A percentile compares a stretch with the other conserved stretches of the same genome.
phyloP scores from a whole-genome alignment of 108 stramenopile genomes.

The Nitzschia palea region DNA sequence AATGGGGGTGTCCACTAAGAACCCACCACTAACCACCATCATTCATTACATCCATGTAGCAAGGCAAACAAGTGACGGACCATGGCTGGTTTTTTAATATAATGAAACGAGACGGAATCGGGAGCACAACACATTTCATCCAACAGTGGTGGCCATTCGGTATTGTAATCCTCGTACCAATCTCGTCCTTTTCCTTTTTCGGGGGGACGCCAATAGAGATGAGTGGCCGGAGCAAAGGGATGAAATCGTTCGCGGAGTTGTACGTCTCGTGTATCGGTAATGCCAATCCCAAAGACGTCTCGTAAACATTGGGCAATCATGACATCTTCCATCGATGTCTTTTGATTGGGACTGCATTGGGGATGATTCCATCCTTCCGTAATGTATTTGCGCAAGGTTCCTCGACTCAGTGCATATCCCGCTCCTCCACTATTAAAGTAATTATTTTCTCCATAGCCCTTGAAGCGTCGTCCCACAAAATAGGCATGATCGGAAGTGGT shows the following conservation, averaged over 20 bases:
- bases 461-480: slow-evolving; percentile 79
- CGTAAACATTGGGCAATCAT: slow-evolving; percentile 71
- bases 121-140: slow-evolving; percentile 85
- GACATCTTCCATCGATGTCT: slow-evolving; percentile 83
- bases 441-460: slow-evolving; percentile 41
- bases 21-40: too few species aligned
- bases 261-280: slow-evolving; percentile 46
- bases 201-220: slow-evolving; percentile 25
- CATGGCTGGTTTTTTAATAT: slow-evolving; percentile 81
- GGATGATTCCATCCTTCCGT: slow-evolving; percentile 31
- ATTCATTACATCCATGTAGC: slow-evolving; percentile 42
- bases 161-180: slow-evolving; percentile 73
- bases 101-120: slow-evolving; percentile 90
- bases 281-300: slow-evolving; percentile 37
- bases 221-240: slow-evolving; percentile 26
- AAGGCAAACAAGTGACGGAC: slow-evolving; percentile 68
- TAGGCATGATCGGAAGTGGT: slow-evolving; percentile 46
- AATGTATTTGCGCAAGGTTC: slow-evolving; percentile 61
- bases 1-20: too few species aligned
- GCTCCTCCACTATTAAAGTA: slow-evolving; percentile 91
- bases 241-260: slow-evolving; percentile 40
- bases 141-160: slow-evolving; percentile 65
- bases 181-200: slow-evolving; percentile 20
- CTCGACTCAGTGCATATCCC: slow-evolving; percentile 84
- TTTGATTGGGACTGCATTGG: slow-evolving; percentile 56